Evolutionary conservation across 805 yeast genomes (phyloP), one percentile per base, ranked within the genome.

Genomic region (Lipomyces chichibuensis): DNA sequence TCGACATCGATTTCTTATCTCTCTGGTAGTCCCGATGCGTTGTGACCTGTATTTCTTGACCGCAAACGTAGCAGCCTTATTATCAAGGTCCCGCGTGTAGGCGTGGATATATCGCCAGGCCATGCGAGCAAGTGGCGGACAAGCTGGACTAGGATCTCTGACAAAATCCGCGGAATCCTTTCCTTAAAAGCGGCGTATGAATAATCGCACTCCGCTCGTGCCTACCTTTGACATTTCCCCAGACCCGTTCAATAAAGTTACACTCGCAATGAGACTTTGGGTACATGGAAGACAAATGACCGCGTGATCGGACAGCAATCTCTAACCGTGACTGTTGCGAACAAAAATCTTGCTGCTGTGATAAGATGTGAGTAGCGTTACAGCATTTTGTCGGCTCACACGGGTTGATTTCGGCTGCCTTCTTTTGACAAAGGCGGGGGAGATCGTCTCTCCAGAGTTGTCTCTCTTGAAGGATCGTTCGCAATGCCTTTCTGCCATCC

Each of bases 161-260:
- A 33, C 37, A 8, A 33, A 9, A 9, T 7, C 37, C 7, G 37
- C 37, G n/a, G n/a, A n/a, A n/a, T n/a, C n/a, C n/a, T n/a, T n/a
- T n/a, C n/a, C n/a, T n/a, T n/a, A n/a, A n/a, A n/a, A n/a, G n/a
- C n/a, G n/a, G n/a, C n/a, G 37, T 33, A 33, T 2, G 37, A 33
- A 33, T 33, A 2, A 33, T 33, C 92, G 14, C 85, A 77, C 14
- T 2, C n/a, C n/a, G 52, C 52, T 14, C n/a, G 11, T 9, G 52
- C 52, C 11, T 46, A 13, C 11, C 52, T 9, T 46, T 46, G n/a
- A 13, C 52, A 14, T 46, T 17, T 20, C 52, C 52, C 52, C 52
- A 46, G 52, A 46, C 25, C n/a, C 52, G 52, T 46, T 46, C 52
- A 14, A 46, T 46, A 46, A 46, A 46, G 11, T 46, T 46, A 13